These are phyloP conservation scores for Colletotrichum limetticola DNA, from an alignment of 2,329 filamentous ascomycete genomes.

Conservation along the genomic window DNA sequence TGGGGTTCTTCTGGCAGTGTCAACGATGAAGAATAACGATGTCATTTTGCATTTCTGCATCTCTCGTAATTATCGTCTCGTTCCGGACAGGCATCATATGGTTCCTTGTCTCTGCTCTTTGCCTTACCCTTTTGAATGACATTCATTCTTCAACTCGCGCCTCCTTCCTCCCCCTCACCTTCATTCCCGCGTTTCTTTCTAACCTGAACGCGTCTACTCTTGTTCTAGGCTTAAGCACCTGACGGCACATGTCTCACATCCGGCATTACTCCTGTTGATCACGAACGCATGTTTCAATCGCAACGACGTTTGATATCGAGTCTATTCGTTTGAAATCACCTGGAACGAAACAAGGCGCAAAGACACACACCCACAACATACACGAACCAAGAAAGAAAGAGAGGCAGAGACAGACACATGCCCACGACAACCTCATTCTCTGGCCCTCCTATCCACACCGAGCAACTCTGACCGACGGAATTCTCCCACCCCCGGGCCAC, in stretches of 20 bases:
- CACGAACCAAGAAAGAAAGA: background rate
- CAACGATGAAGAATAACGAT: background rate
- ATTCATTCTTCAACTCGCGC: constrained; percentile 15
- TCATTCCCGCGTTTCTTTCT: background rate
- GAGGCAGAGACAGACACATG: background rate
- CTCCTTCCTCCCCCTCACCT: background rate
- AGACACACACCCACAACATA: background rate
- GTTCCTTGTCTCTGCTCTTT: background rate
- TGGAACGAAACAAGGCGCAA: constrained; percentile 8
- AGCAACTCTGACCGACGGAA: background rate
- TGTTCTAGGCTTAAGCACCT: background rate
- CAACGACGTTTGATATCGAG: constrained; percentile 12
- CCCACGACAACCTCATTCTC: background rate
- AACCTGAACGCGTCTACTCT: background rate
- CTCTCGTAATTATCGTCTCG: background rate
- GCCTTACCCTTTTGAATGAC: background rate
- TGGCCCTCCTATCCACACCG: background rate
- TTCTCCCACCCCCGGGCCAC: background rate
- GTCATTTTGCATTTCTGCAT: constrained; percentile 18
- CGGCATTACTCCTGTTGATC: background rate
- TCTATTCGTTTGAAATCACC: constrained; percentile 5
- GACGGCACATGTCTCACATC: background rate
- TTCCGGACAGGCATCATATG: background rate
- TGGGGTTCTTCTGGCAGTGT: background rate
- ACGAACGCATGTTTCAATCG: constrained; percentile 24